These are phyloP conservation scores for Pyracantha coccinea DNA, from an alignment of 331 rosid genomes.

Conservation along the genomic window DNA sequence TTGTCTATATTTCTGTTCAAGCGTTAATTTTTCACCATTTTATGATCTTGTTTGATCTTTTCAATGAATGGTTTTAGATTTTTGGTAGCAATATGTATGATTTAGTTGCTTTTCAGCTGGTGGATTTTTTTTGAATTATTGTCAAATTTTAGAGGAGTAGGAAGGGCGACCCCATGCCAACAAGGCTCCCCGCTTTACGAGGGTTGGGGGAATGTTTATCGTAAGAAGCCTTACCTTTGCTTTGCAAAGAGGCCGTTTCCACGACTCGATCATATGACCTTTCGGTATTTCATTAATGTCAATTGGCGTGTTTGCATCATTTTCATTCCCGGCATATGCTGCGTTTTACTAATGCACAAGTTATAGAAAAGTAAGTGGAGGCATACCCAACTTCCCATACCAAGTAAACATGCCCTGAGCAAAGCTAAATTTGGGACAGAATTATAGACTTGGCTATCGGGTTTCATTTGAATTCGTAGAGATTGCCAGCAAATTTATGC, in stretches of 20 bases:
- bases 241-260: no score
- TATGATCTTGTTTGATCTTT: neutral
- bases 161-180: no score
- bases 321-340: no score
- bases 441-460: neutral
- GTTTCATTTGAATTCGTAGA: neutral
- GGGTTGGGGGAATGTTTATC: no score
- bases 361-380: no score
- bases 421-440: neutral
- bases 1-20: neutral
- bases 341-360: no score
- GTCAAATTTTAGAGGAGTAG: neutral
- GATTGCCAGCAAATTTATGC: neutral
- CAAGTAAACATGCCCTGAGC: neutral
- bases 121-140: neutral
- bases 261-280: accelerated
- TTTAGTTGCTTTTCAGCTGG: neutral
- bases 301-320: no score
- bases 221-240: no score
- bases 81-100: neutral
- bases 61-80: neutral
- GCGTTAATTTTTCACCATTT: neutral
- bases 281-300: no score
- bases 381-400: no score
- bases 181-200: no score